These are phyloP conservation scores for Podaxis sp. DNA, from an alignment of 768 basidiomycete species.

Conservation along the genomic window DNA sequence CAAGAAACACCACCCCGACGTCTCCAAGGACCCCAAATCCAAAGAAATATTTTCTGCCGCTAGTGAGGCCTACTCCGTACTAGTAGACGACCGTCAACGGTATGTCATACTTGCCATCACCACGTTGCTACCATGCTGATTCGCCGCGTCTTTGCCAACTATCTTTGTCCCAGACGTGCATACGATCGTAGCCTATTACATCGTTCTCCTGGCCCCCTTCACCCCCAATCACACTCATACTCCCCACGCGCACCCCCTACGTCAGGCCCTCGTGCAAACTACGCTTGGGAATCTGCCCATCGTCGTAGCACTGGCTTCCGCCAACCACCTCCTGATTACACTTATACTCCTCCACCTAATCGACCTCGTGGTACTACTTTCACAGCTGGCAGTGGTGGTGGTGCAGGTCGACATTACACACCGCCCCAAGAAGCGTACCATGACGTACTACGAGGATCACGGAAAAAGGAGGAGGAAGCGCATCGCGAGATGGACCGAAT, in stretches of 20 bases:
- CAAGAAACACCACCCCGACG: conserved; percentile 50
- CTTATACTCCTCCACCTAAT: conserved; percentile 20
- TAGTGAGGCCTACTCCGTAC: conserved; percentile 44
- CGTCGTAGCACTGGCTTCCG: conserved; percentile 19
- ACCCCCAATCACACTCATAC: conserved; percentile 19
- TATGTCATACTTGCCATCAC: conserved; percentile 10
- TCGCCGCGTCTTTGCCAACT: background rate
- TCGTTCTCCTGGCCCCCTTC: conserved; percentile 20
- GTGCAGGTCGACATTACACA: conserved; percentile 12
- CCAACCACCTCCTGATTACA: conserved; percentile 23
- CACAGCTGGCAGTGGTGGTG: background rate
- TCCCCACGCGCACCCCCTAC: conserved; percentile 26
- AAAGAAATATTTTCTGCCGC: conserved; percentile 37
- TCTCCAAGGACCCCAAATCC: conserved; percentile 42
- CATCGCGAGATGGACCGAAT: conserved; percentile 24
- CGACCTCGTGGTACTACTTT: conserved; percentile 16
- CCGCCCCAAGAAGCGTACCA: conserved; percentile 17
- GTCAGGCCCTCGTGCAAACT: conserved; percentile 32
- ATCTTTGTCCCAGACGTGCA: conserved; percentile 32
- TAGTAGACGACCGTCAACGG: conserved; percentile 47
- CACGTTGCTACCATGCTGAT: background rate
- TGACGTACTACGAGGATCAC: conserved; percentile 13
- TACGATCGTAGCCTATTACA: conserved; percentile 44
- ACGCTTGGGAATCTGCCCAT: conserved; percentile 39
- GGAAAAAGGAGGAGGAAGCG: conserved; percentile 17